Evolutionary conservation across 2,329 filamentous ascomycete species (phyloP).

Genomic region (Magnaporthales sp.): DNA sequence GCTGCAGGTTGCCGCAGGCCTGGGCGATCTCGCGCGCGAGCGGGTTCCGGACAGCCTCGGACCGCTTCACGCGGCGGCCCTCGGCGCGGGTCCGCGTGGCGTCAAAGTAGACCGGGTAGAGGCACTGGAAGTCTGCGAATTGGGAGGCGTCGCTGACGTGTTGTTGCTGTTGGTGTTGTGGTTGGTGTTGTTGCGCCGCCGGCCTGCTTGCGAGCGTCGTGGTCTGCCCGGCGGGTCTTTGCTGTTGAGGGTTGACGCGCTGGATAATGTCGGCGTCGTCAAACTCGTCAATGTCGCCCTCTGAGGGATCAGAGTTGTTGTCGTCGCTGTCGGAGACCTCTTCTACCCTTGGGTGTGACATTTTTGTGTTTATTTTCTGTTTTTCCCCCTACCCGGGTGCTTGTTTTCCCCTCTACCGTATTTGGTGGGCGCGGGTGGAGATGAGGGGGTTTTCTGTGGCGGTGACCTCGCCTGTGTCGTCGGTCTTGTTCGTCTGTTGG

Average conservation of each 20-base stretch:
- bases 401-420: background rate
- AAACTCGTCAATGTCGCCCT: constrained; percentile 69
- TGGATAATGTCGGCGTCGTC: constrained; percentile 48
- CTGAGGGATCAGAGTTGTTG: constrained; percentile 72
- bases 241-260: constrained; percentile 20
- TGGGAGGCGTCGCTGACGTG: constrained; percentile 28
- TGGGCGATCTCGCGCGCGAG: constrained; percentile 83
- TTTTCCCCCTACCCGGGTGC: no score
- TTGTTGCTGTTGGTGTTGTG: constrained; percentile 17
- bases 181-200: constrained; percentile 12
- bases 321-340: constrained; percentile 79
- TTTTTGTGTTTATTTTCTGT: constrained; percentile 22
- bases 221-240: constrained; percentile 17
- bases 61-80: constrained; percentile 67
- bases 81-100: constrained; percentile 62
- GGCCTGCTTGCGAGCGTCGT: constrained; percentile 9
- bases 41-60: constrained; percentile 72
- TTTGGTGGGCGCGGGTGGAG: background rate
- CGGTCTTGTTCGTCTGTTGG: background rate
- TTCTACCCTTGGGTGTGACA: constrained; percentile 86
- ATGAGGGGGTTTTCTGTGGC: background rate
- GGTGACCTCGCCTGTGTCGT: background rate
- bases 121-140: constrained; percentile 73
- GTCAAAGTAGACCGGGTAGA: constrained; percentile 97
- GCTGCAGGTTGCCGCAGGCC: constrained; percentile 65